Percentiles rank a stretch among this genome's conserved stretches.
phyloP scores from a whole-genome alignment of 306 rosid genomes.

The Trifolium pratense region DNA sequence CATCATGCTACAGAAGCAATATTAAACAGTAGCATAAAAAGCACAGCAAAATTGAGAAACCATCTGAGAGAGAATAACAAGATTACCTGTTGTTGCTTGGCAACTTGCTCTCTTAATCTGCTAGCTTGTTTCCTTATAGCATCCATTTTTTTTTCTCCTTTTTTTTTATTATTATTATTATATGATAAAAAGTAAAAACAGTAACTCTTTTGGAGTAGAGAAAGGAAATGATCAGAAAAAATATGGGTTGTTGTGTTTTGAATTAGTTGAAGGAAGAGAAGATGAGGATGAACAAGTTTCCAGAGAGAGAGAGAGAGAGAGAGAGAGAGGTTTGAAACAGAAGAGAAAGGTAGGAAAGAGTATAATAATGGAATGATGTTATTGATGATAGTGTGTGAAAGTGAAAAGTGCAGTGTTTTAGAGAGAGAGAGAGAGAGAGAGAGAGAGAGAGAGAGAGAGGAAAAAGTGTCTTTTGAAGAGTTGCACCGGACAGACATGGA shows the following conservation, averaged over 20 bases:
- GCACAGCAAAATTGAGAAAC: conserved; percentile 28
- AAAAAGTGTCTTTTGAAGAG: conserved; percentile 9
- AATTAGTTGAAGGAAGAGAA: conserved; percentile 4
- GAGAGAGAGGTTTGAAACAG: neutral
- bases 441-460: neutral
- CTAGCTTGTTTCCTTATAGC: conserved; percentile 90
- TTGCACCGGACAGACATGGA: neutral
- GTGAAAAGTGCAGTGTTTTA: neutral
- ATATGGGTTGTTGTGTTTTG: neutral
- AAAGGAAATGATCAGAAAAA: conserved; percentile 36
- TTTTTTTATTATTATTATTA: no score
- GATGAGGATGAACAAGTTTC: no score
- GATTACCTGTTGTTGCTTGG: conserved; percentile 86
- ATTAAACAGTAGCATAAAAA: conserved; percentile 12
- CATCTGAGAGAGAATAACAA: neutral
- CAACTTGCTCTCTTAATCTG: conserved; percentile 90
- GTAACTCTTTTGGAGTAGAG: conserved; percentile 25
- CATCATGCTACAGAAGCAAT: conserved; percentile 25
- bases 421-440: no score
- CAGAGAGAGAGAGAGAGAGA: no score
- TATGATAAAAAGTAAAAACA: conserved; percentile 10
- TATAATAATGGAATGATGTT: conserved; percentile 10
- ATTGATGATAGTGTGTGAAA: neutral
- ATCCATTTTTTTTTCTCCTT: conserved; percentile 52
- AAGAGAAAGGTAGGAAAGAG: neutral